Evolutionary conservation across 2,329 filamentous ascomycete species (phyloP), one percentile per base, ranked within the genome.

Genomic region (Pseudovirgaria hyperparasitica): DNA sequence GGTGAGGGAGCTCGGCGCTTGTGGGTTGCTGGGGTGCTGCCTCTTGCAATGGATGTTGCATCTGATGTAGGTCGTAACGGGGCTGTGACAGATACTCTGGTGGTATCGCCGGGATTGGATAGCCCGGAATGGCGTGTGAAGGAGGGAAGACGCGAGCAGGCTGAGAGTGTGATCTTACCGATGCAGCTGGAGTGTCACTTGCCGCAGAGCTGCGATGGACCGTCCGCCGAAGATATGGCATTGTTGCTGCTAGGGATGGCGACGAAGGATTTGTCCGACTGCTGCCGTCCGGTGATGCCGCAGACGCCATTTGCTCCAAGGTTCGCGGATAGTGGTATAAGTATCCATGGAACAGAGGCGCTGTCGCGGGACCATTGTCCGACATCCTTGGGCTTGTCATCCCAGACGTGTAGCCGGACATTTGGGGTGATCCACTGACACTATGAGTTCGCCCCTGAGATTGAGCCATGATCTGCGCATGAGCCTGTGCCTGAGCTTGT

Each of bases 211-310:
- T 45, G 9, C 60, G 52, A 33, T 63, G 59, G 2, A 50, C 46
- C 11, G 51, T 49, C 33, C 59, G 41, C 16, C 58, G 51, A 19
- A 59, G 38, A n/a, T 52, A 46, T 10, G 62, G 60, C 17, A 58
- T 43, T 27, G 58, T 55, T 26, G 50, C 47, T 24, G 52, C 50
- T 11, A 63, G 38, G 5, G 60, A 63, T 6, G 62, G 61, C 11
- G 62, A 65, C 2, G 61, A 60, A 8, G 62, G 61, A 32, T 63
- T 62, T 9, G 61, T 62, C 22, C 52, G n/a, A n/a, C n/a, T 50
- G 9, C 56, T 45, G 7, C 58, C 60, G 28, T 65, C 59, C 29
- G 57, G 51, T 9, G 55, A 46, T 22, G 47, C 44, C 23, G 48
- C 39, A 19, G 52, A 40, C 29, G 52, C 44, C 38, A 53, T 41